phyloP scores from a whole-genome alignment of 495 filamentous ascomycete genomes.

The Penicillium odoratum region DNA sequence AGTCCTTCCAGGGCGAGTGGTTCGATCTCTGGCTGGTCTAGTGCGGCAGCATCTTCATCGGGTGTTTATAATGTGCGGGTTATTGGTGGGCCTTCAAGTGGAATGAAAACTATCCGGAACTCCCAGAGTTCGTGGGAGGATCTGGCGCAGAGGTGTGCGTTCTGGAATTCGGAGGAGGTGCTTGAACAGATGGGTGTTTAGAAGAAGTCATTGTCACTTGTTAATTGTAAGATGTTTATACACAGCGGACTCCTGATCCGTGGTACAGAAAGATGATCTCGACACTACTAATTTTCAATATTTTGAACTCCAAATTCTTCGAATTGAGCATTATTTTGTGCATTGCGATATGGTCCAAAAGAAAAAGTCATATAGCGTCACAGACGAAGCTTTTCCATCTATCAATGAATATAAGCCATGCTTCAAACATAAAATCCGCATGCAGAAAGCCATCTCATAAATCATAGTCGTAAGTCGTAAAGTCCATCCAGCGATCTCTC shows the following conservation, averaged over 20 bases:
- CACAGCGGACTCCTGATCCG: too few relatives aligned
- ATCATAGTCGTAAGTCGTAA: constrained; percentile 17
- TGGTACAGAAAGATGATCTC: too few relatives aligned
- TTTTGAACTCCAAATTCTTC: too few relatives aligned
- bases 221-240: too few relatives aligned
- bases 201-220: not conserved
- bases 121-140: constrained; percentile 5
- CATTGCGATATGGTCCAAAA: not conserved
- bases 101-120: not conserved
- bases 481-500: constrained; percentile 1
- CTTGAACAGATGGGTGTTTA: constrained; percentile 2
- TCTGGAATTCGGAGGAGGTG: constrained; percentile 15
- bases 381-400: constrained; percentile 21
- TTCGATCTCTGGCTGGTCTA: constrained; percentile 5
- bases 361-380: not conserved
- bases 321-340: not conserved
- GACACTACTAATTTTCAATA: too few relatives aligned
- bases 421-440: constrained; percentile 5
- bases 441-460: constrained; percentile 12
- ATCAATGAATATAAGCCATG: constrained; percentile 10
- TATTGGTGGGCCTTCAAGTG: constrained; percentile 10
- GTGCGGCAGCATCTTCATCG: not conserved
- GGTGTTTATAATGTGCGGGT: constrained; percentile 5
- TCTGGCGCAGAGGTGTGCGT: constrained; percentile 11
- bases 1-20: constrained; percentile 11